phyloP scores from a whole-genome alignment of 2,329 filamentous ascomycete species.

The Trichothecium sympodiale region DNA sequence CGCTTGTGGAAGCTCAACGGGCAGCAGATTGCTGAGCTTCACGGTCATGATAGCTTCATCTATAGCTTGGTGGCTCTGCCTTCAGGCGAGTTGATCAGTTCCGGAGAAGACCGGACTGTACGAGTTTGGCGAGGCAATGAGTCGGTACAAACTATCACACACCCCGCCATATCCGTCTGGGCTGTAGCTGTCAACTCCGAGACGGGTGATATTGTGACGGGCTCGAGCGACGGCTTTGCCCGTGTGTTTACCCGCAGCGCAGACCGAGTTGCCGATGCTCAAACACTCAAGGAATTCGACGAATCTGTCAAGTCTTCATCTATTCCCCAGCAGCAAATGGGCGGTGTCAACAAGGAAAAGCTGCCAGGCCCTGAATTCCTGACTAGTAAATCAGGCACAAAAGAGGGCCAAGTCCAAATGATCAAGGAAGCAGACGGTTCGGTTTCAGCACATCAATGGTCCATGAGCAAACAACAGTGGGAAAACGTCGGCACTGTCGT shows the following conservation, averaged over 20 bases:
- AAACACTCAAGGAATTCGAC: constrained; percentile 64
- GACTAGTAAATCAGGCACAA: constrained; percentile 71
- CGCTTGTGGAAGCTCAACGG: constrained; percentile 79
- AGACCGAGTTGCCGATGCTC: constrained; percentile 58
- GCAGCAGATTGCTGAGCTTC: constrained; percentile 61
- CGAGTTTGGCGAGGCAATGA: constrained; percentile 74
- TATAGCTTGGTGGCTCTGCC: constrained; percentile 73
- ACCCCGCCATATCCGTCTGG: constrained; percentile 96
- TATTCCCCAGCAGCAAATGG: constrained; percentile 78
- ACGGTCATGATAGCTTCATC: constrained; percentile 90
- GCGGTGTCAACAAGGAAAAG: constrained; percentile 81
- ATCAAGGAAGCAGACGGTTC: constrained; percentile 73
- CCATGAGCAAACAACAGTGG: constrained; percentile 60
- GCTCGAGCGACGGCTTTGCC: constrained; percentile 77
- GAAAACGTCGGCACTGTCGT: constrained; percentile 89
- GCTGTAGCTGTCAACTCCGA: constrained; percentile 70
- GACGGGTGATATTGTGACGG: constrained; percentile 87
- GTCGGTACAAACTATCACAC: constrained; percentile 91
- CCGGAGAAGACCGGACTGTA: constrained; percentile 89
- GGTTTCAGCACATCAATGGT: constrained; percentile 85
- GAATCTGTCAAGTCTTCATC: constrained; percentile 72
- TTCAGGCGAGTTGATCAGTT: constrained; percentile 78
- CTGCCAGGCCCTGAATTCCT: constrained; percentile 83
- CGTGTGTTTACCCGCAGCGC: constrained; percentile 70
- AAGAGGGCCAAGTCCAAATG: constrained; percentile 92